Conservation (phyloP, 805 yeast genomes). For the Kodamaea laetipori region DNA sequence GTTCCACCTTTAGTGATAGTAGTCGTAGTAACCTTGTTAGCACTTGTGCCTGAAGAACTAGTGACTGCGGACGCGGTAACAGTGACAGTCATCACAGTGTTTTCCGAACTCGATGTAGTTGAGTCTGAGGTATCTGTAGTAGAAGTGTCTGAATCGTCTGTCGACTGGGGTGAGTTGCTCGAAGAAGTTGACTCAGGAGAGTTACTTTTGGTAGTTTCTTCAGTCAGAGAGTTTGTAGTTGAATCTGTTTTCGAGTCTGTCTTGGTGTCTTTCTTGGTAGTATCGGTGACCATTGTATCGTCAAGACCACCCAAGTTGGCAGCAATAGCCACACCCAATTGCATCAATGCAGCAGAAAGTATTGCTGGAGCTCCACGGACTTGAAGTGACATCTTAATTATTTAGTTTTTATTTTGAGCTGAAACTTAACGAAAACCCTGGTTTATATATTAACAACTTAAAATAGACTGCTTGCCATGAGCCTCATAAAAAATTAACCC, state of each 20-base stretch:
- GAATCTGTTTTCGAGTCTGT: slow-evolving; percentile 10
- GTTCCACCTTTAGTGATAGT: not conserved
- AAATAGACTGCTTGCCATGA: not conserved
- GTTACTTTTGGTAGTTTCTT: not conserved
- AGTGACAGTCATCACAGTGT: slow-evolving; percentile 13
- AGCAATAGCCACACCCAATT: slow-evolving; percentile 14
- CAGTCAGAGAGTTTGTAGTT: not conserved
- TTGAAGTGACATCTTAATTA: slow-evolving; percentile 5
- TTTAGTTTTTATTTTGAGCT: not conserved
- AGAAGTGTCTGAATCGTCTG: not conserved
- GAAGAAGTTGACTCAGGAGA: no score
- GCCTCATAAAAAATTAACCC: not conserved
- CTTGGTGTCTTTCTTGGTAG: slow-evolving; percentile 7
- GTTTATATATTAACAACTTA: slow-evolving; percentile 4
- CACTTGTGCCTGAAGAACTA: not conserved
- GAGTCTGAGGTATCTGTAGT: not conserved
- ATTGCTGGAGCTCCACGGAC: slow-evolving; percentile 2
- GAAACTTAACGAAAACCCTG: not conserved
- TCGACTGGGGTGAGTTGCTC: no score
- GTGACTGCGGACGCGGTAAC: slow-evolving; percentile 13
- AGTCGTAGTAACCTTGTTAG: not conserved
- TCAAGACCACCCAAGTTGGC: slow-evolving; percentile 21
- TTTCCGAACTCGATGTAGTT: slow-evolving; percentile 8
- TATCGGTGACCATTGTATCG: slow-evolving; percentile 1
- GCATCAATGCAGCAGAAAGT: slow-evolving; percentile 12